Conservation (phyloP, 1,284 basidiomycete species). For the Exobasidium rhododendri region DNA sequence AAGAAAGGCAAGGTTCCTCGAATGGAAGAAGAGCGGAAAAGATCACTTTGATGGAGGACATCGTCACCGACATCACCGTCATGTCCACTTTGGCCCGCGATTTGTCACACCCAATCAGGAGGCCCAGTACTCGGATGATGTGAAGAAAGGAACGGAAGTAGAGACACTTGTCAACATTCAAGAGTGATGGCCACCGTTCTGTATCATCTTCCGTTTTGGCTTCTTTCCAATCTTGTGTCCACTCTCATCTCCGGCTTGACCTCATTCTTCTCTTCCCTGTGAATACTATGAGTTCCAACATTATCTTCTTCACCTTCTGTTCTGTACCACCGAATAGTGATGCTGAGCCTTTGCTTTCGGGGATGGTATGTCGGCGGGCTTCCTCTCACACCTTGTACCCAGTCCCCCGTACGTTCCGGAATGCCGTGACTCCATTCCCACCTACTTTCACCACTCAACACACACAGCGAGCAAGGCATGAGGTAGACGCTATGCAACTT, state of each 20-base stretch:
- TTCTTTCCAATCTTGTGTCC: background rate
- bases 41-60: background rate
- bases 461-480: constrained; percentile 39
- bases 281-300: constrained; percentile 16
- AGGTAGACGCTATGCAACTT: constrained; percentile 1
- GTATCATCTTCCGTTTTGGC: background rate
- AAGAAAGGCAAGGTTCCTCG: background rate
- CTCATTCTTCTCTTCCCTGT: background rate
- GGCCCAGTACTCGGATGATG: background rate
- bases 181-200: background rate
- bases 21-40: constrained; percentile 1
- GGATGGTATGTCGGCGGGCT: background rate
- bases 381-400: constrained; percentile 2
- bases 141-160: background rate
- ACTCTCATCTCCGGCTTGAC: background rate
- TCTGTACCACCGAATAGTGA: constrained; percentile 39
- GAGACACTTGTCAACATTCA: background rate
- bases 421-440: constrained; percentile 60
- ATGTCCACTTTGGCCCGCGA: background rate
- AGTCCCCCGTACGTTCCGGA: constrained; percentile 21
- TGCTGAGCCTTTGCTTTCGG: constrained; percentile 29
- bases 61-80: background rate
- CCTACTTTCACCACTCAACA: constrained; percentile 56
- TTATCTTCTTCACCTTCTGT: constrained; percentile 27
- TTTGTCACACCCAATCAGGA: background rate